Conservation (phyloP, 1,139 yeast species). For the Kazachstania sp. region DNA sequence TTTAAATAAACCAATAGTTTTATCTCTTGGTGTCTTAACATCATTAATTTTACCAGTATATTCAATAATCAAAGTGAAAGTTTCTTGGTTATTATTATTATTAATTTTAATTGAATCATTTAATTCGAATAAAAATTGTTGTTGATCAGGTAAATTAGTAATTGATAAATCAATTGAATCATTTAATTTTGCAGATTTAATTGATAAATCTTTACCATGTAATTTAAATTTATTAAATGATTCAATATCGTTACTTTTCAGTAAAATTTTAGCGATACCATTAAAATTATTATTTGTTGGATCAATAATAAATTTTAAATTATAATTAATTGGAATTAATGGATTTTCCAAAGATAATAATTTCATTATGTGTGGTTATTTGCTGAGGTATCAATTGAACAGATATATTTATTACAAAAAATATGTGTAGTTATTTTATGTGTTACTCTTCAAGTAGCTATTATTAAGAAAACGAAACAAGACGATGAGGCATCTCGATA, state of each 20-base stretch:
- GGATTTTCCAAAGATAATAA: constrained; percentile 7
- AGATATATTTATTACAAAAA: no score
- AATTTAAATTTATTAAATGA: constrained; percentile 32
- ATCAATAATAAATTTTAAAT: constrained; percentile 36
- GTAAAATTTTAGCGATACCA: constrained; percentile 39
- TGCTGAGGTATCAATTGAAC: no score
- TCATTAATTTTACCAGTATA: constrained; percentile 51
- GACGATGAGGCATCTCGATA: no score
- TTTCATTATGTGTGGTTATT: background rate
- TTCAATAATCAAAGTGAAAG: constrained; percentile 13
- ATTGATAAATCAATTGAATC: constrained; percentile 27
- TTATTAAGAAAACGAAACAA: no score
- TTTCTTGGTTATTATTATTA: no score
- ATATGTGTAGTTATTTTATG: no score
- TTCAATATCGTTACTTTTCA: constrained; percentile 15
- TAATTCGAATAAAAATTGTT: constrained; percentile 33
- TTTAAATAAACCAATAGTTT: constrained; percentile 59
- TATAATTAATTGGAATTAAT: constrained; percentile 40
- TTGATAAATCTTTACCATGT: constrained; percentile 38
- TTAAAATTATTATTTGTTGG: constrained; percentile 49
- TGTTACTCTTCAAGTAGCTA: no score
- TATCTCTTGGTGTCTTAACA: constrained; percentile 48
- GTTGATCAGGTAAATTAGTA: constrained; percentile 32
- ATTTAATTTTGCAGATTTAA: constrained; percentile 29
- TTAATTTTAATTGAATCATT: no score